phyloP scores from a whole-genome alignment of 2,329 filamentous ascomycete species.

The Myrmaecium sp. region DNA sequence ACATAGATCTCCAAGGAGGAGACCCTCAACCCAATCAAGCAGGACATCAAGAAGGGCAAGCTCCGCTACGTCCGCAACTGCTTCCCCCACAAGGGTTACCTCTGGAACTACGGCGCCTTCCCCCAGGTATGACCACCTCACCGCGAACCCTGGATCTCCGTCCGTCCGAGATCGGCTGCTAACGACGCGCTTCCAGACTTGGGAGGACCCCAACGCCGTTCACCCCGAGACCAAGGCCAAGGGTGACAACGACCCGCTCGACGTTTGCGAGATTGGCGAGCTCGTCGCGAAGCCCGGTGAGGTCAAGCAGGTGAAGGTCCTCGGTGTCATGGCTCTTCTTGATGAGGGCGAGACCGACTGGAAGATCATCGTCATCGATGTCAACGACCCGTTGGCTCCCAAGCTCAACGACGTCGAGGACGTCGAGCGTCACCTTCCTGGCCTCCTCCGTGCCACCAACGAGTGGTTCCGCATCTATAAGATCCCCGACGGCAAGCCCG shows the following conservation, averaged over 20 bases:
- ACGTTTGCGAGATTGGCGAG: conserved; percentile 99
- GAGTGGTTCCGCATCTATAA: conserved; percentile 99
- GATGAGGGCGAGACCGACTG: conserved; percentile 99
- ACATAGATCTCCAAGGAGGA: conserved; percentile 94
- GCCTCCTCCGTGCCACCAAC: conserved; percentile 91
- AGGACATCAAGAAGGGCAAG: conserved; percentile 99
- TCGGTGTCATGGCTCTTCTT: conserved; percentile 96
- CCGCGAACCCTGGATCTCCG: conserved; percentile 6
- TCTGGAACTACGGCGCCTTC: conserved; percentile 99
- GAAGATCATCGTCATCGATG: conserved; percentile 99
- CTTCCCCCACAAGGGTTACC: conserved; percentile 99
- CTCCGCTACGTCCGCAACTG: conserved; percentile 98
- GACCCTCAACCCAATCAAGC: conserved; percentile 96
- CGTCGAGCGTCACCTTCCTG: conserved; percentile 93
- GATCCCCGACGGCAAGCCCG: conserved; percentile 99
- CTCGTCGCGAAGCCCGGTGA: conserved; percentile 90
- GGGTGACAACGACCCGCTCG: conserved; percentile 97
- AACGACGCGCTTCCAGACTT: conserved; percentile 48
- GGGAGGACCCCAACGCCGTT: conserved; percentile 91
- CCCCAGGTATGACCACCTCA: conserved; percentile 52
- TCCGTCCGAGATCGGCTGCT: conserved; percentile 11
- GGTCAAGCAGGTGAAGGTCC: conserved; percentile 99
- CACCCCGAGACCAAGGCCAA: conserved; percentile 99
- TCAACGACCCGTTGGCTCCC: conserved; percentile 88
- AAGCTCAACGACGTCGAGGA: conserved; percentile 99